Evolutionary conservation across 768 basidiomycete genomes (phyloP).

Genomic region (Mycena kentingensis): DNA sequence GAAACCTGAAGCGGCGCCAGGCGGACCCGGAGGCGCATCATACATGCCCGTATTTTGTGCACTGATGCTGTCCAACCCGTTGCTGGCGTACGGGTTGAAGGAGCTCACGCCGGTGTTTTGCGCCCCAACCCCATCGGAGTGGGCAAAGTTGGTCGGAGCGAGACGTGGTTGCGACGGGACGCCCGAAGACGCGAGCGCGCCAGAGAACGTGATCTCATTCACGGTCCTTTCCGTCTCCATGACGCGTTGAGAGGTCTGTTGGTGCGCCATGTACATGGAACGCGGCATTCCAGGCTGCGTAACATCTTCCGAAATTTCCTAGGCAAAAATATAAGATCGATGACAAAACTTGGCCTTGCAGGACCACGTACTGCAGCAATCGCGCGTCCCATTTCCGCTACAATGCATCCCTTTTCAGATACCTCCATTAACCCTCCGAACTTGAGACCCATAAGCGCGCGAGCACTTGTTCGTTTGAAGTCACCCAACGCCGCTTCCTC

Average conservation of each 20-base stretch:
- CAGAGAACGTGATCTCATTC: slow-evolving; percentile 50
- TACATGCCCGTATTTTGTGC: slow-evolving; percentile 11
- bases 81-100: background rate
- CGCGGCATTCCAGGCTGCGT: slow-evolving; percentile 82
- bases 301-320: slow-evolving; percentile 81
- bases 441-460: slow-evolving; percentile 77
- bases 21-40: background rate
- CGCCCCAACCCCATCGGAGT: slow-evolving; percentile 2
- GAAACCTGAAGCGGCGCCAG: slow-evolving; percentile 5
- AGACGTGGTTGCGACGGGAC: slow-evolving; percentile 10
- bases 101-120: slow-evolving; percentile 9
- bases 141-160: slow-evolving; percentile 9
- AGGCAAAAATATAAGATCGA: no score
- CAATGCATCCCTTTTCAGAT: slow-evolving; percentile 72
- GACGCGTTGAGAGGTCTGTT: slow-evolving; percentile 60
- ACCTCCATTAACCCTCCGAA: slow-evolving; percentile 86
- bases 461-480: slow-evolving; percentile 73
- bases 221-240: slow-evolving; percentile 63
- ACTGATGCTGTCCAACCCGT: background rate
- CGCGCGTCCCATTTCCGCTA: slow-evolving; percentile 7
- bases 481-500: slow-evolving; percentile 83
- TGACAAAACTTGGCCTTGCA: background rate
- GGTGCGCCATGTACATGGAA: slow-evolving; percentile 68
- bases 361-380: slow-evolving; percentile 1
- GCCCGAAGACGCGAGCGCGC: slow-evolving; percentile 35